Evolutionary conservation across 768 basidiomycete genomes (phyloP).

Genomic region (Trametes meyenii): DNA sequence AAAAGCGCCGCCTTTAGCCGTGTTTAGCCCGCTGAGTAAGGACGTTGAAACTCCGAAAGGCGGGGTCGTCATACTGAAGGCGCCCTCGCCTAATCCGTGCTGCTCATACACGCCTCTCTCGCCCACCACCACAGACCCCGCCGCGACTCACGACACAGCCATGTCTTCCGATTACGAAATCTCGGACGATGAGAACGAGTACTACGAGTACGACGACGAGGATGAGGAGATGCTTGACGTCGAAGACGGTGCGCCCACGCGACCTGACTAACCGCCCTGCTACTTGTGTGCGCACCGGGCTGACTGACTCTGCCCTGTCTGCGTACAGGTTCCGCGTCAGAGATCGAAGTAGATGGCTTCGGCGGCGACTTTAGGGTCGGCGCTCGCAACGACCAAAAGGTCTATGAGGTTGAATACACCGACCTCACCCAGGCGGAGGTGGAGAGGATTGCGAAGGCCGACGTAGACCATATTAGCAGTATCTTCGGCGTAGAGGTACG

Average conservation of each 20-base stretch:
- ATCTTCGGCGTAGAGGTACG: conserved; percentile 90
- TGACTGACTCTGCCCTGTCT: conserved; percentile 8
- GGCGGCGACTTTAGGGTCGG: conserved; percentile 65
- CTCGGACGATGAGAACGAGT: conserved; percentile 68
- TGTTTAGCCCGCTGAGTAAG: conserved; percentile 5
- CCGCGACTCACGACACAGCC: not conserved
- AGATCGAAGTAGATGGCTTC: conserved; percentile 70
- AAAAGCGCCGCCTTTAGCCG: not conserved
- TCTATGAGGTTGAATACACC: conserved; percentile 87
- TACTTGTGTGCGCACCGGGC: conserved; percentile 26
- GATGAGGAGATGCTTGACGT: conserved; percentile 67
- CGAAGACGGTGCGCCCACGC: conserved; percentile 50
- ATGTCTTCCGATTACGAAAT: conserved; percentile 73
- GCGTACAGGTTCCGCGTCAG: conserved; percentile 46
- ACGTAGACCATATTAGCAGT: conserved; percentile 84
- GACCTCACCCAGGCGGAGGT: conserved; percentile 73
- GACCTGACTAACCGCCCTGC: conserved; percentile 25
- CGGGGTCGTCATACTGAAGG: conserved; percentile 10
- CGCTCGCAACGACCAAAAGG: conserved; percentile 59
- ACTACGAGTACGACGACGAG: conserved; percentile 72
- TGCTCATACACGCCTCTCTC: conserved; percentile 5
- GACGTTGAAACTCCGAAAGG: conserved; percentile 7
- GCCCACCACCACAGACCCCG: conserved; percentile 1
- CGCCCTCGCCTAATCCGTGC: conserved; percentile 19
- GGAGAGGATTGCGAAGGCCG: conserved; percentile 73